These are phyloP conservation scores for Lactuca saligna DNA, from an alignment of 129 eudicot genomes.

Conservation along the genomic window DNA sequence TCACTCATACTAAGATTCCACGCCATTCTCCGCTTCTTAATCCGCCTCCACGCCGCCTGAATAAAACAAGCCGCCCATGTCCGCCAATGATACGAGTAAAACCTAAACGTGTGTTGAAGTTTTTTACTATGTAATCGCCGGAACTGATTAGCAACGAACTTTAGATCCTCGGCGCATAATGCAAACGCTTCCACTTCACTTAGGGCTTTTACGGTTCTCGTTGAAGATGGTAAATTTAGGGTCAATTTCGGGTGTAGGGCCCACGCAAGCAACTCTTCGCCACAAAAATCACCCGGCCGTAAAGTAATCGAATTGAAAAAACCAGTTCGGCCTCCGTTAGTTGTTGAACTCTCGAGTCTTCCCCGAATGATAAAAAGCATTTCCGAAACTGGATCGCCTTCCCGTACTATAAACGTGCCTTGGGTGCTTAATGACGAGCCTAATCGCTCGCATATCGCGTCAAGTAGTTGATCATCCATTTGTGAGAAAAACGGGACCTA, in stretches of 20 bases:
- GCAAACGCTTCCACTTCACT: constrained; percentile 90
- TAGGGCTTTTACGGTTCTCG: constrained; percentile 72
- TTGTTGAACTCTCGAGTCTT: constrained; percentile 78
- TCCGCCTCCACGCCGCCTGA: constrained; percentile 88
- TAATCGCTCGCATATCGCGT: constrained; percentile 89
- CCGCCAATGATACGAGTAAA: constrained; percentile 88
- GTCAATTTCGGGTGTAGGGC: constrained; percentile 73
- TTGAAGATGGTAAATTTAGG: constrained; percentile 76
- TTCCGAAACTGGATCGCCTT: constrained; percentile 86
- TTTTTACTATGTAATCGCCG: constrained; percentile 85
- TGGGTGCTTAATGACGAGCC: constrained; percentile 77
- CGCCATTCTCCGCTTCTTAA: constrained; percentile 59
- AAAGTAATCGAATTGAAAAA: constrained; percentile 80
- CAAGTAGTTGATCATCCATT: constrained; percentile 88
- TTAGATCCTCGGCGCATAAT: constrained; percentile 75
- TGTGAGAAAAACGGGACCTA: constrained; percentile 98
- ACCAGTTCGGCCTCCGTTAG: constrained; percentile 83
- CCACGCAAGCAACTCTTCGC: constrained; percentile 95
- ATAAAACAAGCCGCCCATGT: constrained; percentile 94
- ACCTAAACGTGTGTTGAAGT: constrained; percentile 80
- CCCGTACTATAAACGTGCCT: constrained; percentile 84
- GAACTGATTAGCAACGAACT: constrained; percentile 81
- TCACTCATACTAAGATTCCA: constrained; percentile 58
- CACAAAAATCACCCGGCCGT: constrained; percentile 88
- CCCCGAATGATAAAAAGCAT: constrained; percentile 88